Evolutionary conservation across 257 asterid species (phyloP).

Genomic region (Perilla frutescens): DNA sequence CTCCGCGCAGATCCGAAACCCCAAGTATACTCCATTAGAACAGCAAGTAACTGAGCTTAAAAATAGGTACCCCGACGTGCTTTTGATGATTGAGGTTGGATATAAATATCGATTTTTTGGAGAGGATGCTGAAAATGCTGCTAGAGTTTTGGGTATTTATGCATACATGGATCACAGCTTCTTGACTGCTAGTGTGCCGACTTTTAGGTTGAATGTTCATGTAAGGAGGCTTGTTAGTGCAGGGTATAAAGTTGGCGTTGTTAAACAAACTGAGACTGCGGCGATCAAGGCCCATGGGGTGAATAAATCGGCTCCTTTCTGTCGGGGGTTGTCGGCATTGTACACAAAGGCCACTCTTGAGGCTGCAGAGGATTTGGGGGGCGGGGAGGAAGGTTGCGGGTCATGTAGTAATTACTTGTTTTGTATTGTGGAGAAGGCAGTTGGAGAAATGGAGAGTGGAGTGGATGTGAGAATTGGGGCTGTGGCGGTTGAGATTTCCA

Average conservation of each 20-base stretch:
- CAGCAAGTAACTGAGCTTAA: slow-evolving; percentile 83
- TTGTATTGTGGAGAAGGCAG: slow-evolving; percentile 73
- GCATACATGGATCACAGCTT: slow-evolving; percentile 91
- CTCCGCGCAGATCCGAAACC: slow-evolving; percentile 29
- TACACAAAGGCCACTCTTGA: slow-evolving; percentile 94
- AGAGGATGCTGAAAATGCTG: slow-evolving; percentile 89
- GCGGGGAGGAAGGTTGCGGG: slow-evolving; percentile 66
- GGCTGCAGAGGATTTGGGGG: slow-evolving; percentile 88
- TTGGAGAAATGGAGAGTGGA: slow-evolving; percentile 42
- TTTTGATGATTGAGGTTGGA: slow-evolving; percentile 91
- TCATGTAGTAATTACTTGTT: slow-evolving; percentile 66
- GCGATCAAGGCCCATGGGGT: slow-evolving; percentile 89
- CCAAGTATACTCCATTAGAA: slow-evolving; percentile 81
- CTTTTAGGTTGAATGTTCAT: slow-evolving; percentile 77
- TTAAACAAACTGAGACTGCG: slow-evolving; percentile 93
- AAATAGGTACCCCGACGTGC: slow-evolving; percentile 73
- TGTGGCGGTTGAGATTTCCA: slow-evolving; percentile 87
- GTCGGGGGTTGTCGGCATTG: slow-evolving; percentile 84
- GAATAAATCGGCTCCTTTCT: slow-evolving; percentile 75
- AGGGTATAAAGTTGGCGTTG: slow-evolving; percentile 95
- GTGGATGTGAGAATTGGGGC: slow-evolving; percentile 76
- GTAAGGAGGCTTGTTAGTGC: slow-evolving; percentile 91
- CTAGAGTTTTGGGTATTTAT: slow-evolving; percentile 76
- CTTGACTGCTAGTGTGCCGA: slow-evolving; percentile 87
- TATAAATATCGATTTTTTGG: slow-evolving; percentile 85